These are phyloP conservation scores for Fusarium neocosmosporiellum DNA, from an alignment of 2,329 filamentous ascomycete species.

Conservation along the genomic window DNA sequence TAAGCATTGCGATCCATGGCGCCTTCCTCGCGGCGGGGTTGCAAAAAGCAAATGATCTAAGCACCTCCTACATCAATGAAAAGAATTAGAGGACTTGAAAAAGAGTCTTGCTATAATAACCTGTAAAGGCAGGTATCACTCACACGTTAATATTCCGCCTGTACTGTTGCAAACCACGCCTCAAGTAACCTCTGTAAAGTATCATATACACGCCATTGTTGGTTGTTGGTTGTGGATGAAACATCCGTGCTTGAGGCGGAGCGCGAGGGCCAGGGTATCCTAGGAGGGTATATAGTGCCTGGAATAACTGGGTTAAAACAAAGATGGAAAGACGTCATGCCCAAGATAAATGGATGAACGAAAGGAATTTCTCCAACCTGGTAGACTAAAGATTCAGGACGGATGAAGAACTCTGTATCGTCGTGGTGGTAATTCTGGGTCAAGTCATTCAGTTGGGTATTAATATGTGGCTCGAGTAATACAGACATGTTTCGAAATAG, in stretches of 20 bases:
- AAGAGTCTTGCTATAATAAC: background rate
- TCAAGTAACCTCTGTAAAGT: background rate
- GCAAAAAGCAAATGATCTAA: background rate
- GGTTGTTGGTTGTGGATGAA: background rate
- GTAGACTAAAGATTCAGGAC: background rate
- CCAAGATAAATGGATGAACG: background rate
- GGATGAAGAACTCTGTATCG: background rate
- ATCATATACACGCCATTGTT: background rate
- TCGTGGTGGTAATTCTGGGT: background rate
- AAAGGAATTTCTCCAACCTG: background rate
- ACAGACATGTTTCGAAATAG: background rate
- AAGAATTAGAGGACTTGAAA: background rate
- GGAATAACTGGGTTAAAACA: background rate
- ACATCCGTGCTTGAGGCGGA: background rate
- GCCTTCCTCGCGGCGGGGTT: background rate
- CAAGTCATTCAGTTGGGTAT: background rate
- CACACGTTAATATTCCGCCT: background rate
- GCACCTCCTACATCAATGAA: background rate
- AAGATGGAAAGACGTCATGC: background rate
- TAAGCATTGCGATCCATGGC: background rate
- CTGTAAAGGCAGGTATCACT: background rate
- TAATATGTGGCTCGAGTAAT: background rate
- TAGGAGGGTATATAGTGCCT: background rate
- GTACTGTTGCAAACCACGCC: background rate
- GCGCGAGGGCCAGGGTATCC: background rate